Base-by-base conservation (phyloP, 2,329 filamentous ascomycete genomes). In the Trichoderma endophyticum region DNA sequence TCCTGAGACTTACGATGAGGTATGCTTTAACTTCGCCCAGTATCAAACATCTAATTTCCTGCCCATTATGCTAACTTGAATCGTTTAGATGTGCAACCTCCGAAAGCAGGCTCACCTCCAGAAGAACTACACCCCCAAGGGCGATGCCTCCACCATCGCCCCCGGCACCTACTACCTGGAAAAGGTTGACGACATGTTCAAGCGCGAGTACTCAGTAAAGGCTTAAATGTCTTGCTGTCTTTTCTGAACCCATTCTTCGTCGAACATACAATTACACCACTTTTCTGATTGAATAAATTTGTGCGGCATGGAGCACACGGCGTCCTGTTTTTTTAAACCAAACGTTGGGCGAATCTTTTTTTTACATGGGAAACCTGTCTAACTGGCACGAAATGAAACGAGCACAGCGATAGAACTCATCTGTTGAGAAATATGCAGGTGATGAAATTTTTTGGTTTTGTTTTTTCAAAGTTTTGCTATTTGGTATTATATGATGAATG, bases 101-200 rank as follows among this genome's bases (percentile, higher is more conserved):
- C 92, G 93, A 80, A 92, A 96, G 84, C 88, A 94, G 83, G 93
- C 93, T 70, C 93, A 96, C 81, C 86, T 95, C 75, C 88, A 94
- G 86, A 95, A 95, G 86, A 85, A 89, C 84, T 96, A 89, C 84
- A 89, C 85, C 75, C 93, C 93, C 73, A 82, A 86, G 78, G 93
- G 93, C 72, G 89, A 89, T 68, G 79, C 86, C 32, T 91, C 92
- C 60, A 92, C 88, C 76, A 87, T 96, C 71, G 80, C 81, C 73
- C 83, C 87, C 73, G 91, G 90, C 72, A 90, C 90, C 26, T 96
- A 95, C 86, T 96, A 95, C 84, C 87, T 96, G 72, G 89, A 89
- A 79, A 90, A 91, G 81, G 88, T 96, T 62, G 93, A 96, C 79
- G 92, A 93, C 77, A 94, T 94, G 92, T 96, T 93, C 90, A 91